Percentiles rank a stretch among this genome's conserved stretches.
Conservation (phyloP, 2,329 filamentous ascomycete genomes). For the Chaetothyriales sp. region DNA sequence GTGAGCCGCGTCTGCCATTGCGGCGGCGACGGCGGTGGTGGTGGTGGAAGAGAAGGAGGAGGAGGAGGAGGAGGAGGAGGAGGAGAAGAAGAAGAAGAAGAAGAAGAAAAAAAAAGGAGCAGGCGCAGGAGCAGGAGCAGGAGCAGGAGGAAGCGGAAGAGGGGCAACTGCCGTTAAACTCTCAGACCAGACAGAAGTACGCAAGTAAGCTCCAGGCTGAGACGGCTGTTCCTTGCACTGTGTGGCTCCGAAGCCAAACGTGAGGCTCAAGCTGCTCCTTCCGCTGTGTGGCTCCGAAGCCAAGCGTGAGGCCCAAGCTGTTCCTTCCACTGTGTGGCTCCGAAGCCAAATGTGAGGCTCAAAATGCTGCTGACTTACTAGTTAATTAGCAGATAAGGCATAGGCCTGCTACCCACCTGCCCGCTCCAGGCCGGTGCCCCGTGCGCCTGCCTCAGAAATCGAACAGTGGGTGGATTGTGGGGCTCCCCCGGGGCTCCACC, state of each 20-base stretch:
- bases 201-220: background rate
- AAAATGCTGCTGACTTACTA: background rate
- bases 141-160: too few species aligned
- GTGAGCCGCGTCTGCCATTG: constrained; percentile 38
- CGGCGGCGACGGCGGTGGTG: background rate
- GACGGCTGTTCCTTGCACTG: background rate
- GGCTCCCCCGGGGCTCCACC: background rate
- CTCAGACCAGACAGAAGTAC: too few species aligned
- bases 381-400: background rate
- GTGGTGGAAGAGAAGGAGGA: background rate
- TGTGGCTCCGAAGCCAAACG: background rate
- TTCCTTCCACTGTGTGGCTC: background rate
- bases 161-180: too few species aligned
- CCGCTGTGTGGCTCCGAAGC: too few species aligned
- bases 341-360: background rate
- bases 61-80: background rate
- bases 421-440: background rate
- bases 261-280: too few species aligned
- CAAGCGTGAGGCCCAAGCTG: too few species aligned
- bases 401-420: background rate
- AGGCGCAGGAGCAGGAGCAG: background rate
- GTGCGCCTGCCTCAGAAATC: background rate
- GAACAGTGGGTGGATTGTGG: background rate
- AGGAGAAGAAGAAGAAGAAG: background rate
- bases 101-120: background rate